Percentiles rank a stretch among this genome's conserved stretches.
phyloP scores from a whole-genome alignment of 108 stramenopile genomes.

The Pseudonitzschia pungens region DNA sequence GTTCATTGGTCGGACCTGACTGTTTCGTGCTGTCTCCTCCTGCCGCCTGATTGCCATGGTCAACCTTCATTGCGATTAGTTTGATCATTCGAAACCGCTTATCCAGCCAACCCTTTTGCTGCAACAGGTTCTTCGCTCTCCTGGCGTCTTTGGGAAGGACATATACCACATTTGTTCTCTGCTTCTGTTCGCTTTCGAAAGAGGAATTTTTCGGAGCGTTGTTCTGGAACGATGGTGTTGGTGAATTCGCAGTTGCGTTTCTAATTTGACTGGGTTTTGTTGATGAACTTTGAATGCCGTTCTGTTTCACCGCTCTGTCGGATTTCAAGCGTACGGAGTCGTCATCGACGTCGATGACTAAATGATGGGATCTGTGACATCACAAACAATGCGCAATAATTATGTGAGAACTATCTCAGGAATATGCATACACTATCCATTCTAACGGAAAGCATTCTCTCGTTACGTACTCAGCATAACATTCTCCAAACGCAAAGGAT shows the following conservation, averaged over 20 bases:
- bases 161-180: constrained; percentile 53
- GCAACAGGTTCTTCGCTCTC: constrained; percentile 48
- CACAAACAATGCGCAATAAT: background rate
- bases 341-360: too few relatives aligned
- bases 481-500: constrained; percentile 78
- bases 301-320: too few relatives aligned
- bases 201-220: background rate
- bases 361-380: background rate
- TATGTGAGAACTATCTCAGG: background rate
- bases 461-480: constrained; percentile 56
- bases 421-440: background rate
- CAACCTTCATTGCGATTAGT: constrained; percentile 8
- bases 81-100: constrained; percentile 68
- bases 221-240: background rate
- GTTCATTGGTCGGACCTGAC: background rate
- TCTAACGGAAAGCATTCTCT: background rate
- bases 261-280: background rate
- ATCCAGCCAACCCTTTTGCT: constrained; percentile 50
- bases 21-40: background rate
- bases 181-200: background rate
- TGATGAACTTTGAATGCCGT: background rate
- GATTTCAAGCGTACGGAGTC: too few relatives aligned
- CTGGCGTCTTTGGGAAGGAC: constrained; percentile 61
- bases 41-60: background rate
- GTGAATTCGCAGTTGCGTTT: background rate